Base-by-base conservation (phyloP, 345 rosid species). In the Excoecaria cochinchinensis region DNA sequence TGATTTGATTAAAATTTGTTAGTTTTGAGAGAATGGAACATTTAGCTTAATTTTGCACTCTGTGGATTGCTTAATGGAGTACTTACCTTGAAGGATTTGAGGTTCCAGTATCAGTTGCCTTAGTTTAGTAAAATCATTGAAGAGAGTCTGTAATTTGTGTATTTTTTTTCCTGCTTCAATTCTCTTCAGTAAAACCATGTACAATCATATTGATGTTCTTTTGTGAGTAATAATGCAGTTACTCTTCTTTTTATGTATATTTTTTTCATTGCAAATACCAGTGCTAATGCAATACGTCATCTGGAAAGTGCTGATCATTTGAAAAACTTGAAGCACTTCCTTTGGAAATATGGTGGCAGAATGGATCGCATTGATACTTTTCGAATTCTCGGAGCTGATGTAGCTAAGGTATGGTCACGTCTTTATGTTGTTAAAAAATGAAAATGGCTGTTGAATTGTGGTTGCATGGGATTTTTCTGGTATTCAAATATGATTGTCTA, bases 241-340 rank as follows among this genome's bases (percentile, higher is more conserved):
- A 8, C 11, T 40, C 22, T 59, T 48, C 53, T 21, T 16, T 40
- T 67, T 71, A 4, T 70, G 74, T 80, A 39, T 44, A 42, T 77
- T 66, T 3, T 40, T 21, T 12, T 71, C 48, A 11, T 21, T 50
- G 0, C 25, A 36, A n/a, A 55, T 13, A 19, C n/a, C 80, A 93
- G 95, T 66, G 78, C 82, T 19, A 87, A 90, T 76, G 97, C 91
- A 53, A 91, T 90, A 67, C 84, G 73, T 67, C 98, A 90, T 86
- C 82, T 93, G 39, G 89, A 88, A 7, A 85, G 91, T 78, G 84
- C 22, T 48, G 87, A 85, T 64, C 99, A 95, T 84, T 78, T 82
- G 64, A 91, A 91, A 87, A 91, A 88, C 50, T 52, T 86, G 82
- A 93, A 95, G 91, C 93, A 89, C 67, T 95, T 93, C 76, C 64